Evolutionary conservation across 2,329 filamentous ascomycete genomes (phyloP), one percentile per base, ranked within the genome.

Genomic region (Aspergillus pseudoglaucus): DNA sequence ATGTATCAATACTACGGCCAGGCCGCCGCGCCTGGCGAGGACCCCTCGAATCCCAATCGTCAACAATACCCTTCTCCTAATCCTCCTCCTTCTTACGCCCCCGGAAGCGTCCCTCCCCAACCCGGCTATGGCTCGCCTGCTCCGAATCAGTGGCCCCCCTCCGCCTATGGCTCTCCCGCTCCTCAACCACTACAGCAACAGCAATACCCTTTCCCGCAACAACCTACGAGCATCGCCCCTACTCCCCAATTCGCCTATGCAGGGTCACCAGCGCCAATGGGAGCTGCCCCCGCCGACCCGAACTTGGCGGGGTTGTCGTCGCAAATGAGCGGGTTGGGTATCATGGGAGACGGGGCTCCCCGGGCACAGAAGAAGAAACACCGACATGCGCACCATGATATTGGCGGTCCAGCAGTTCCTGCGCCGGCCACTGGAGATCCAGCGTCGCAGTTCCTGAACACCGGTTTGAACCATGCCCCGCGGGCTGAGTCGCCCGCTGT

Each of bases 351-450:
- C 47, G 56, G 62, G 48, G 64, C 60, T 46, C 57, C 64, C 44
- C 72, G 82, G 65, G 56, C 67, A 33, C 69, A 73, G 44, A 86
- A 90, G 77, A 97, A 95, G 82, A 96, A 95, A 78, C 87, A 96
- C 66, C 82, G 89, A 50, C 91, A 97, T 71, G 91, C 90, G 54
- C 87, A 95, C 68, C 91, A 97, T 68, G 85, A 82, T 35, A 81
- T 97, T 46, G 88, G 91, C 55, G 82, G 87, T 18, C 23, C 40
- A n/a, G 23, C 40, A 25, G 77, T 52, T 23, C 47, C 55, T 20
- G 52, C 55, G 10, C 81, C 83, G 1, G 76, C 79, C 20, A 72
- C 75, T 9, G 80, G 76, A 25, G 75, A 79, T 15, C 72, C 76
- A 8, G 75, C 79, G 7, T 70, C 76, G 23, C 77, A 80, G 58